phyloP scores from a whole-genome alignment of 768 basidiomycete genomes.

The Mycena rebaudengoi region DNA sequence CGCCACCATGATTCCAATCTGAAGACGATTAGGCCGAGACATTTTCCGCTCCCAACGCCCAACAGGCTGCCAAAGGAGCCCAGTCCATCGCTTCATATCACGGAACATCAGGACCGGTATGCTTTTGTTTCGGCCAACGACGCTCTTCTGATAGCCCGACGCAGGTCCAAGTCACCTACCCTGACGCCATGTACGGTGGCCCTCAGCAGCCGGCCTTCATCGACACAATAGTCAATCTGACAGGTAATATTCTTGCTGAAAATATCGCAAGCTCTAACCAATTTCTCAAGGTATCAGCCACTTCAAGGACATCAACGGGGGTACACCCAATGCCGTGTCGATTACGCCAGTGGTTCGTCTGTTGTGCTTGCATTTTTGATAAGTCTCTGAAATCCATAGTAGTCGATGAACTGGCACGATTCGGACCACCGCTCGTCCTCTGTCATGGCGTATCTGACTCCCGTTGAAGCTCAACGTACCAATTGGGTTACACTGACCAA shows the following conservation, averaged over 20 bases:
- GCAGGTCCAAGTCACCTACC: constrained; percentile 63
- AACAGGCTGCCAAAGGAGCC: constrained; percentile 56
- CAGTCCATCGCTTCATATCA: constrained; percentile 58
- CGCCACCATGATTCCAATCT: background rate
- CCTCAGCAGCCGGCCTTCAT: constrained; percentile 61
- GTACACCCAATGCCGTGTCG: constrained; percentile 62
- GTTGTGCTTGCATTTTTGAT: background rate
- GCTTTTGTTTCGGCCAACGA: too few species aligned
- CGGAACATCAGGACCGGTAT: constrained; percentile 60
- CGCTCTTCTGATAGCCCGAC: too few species aligned
- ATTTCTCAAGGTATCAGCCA: constrained; percentile 45
- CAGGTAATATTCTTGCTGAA: constrained; percentile 30
- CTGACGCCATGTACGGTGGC: constrained; percentile 63
- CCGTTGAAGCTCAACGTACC: constrained; percentile 54
- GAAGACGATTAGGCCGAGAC: constrained; percentile 48
- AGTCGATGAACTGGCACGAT: constrained; percentile 59
- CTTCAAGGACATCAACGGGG: constrained; percentile 62
- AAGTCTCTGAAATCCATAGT: too few species aligned
- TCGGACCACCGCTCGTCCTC: constrained; percentile 63
- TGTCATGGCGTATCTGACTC: constrained; percentile 61
- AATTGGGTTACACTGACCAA: constrained; percentile 60
- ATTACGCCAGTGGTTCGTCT: constrained; percentile 58
- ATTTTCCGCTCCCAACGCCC: constrained; percentile 55
- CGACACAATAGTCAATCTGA: constrained; percentile 53
- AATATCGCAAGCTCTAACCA: too few species aligned